Percentiles rank a stretch among this genome's conserved stretches.
Evolutionary conservation across 2,329 filamentous ascomycete species (phyloP).

Genomic region (Penicillium carneum): DNA sequence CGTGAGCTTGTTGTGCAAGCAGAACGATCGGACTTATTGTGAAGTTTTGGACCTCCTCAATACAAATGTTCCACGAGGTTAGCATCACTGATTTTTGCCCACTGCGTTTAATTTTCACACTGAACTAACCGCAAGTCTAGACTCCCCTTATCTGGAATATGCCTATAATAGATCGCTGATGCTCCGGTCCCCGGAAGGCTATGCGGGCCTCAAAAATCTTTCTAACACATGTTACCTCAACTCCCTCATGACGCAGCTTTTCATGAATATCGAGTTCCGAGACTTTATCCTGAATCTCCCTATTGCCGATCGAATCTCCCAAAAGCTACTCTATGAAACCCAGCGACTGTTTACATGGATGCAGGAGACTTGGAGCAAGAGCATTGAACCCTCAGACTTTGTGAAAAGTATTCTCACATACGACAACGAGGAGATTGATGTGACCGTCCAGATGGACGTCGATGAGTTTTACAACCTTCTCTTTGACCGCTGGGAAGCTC

Average conservation of each 20-base stretch:
- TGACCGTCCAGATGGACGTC: constrained; percentile 93
- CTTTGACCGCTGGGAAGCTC: constrained; percentile 87
- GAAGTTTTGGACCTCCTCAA: constrained; percentile 62
- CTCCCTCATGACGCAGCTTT: constrained; percentile 89
- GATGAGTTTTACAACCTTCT: constrained; percentile 96
- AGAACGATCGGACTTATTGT: constrained; percentile 56
- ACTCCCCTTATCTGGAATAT: constrained; percentile 59
- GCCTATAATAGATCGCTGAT: constrained; percentile 70
- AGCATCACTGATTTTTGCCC: constrained; percentile 18
- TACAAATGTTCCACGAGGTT: constrained; percentile 61
- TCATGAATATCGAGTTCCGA: constrained; percentile 91
- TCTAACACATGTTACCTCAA: constrained; percentile 98
- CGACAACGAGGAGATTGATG: constrained; percentile 82
- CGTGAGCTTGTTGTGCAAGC: constrained; percentile 64
- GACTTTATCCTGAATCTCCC: constrained; percentile 77
- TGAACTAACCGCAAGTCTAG: background rate
- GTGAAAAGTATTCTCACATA: constrained; percentile 81
- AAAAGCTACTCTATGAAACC: constrained; percentile 76
- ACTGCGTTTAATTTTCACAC: background rate
- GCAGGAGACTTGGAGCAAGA: constrained; percentile 80
- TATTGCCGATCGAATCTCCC: constrained; percentile 63
- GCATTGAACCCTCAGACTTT: constrained; percentile 74
- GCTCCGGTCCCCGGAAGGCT: constrained; percentile 78
- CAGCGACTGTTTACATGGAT: constrained; percentile 83
- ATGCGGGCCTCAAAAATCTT: constrained; percentile 87